A percentile compares a stretch with the other conserved stretches of the same genome.
phyloP scores from a whole-genome alignment of 2,329 filamentous ascomycete species.

The Knufia fluminis region DNA sequence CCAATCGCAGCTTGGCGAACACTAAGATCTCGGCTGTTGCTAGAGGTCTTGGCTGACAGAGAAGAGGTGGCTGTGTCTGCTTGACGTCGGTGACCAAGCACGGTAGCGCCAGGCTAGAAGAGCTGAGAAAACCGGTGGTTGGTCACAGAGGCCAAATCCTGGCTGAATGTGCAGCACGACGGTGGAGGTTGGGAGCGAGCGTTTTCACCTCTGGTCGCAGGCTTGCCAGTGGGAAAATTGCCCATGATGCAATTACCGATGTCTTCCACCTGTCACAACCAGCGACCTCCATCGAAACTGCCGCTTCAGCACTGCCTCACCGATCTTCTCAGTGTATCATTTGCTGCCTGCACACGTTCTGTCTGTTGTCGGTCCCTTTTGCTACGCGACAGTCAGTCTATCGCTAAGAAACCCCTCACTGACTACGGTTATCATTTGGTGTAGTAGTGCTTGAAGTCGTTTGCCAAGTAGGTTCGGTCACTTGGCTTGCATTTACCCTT shows the following conservation, averaged over 20 bases:
- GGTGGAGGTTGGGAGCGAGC: background rate
- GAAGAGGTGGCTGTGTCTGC: background rate
- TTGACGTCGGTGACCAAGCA: background rate
- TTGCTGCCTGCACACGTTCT: too few relatives aligned
- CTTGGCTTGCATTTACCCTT: background rate
- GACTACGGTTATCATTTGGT: background rate
- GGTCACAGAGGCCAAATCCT: background rate
- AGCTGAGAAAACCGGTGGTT: background rate
- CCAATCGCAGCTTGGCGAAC: background rate
- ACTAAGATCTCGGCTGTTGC: background rate
- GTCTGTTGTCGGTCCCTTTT: too few relatives aligned
- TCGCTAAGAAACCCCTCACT: too few relatives aligned
- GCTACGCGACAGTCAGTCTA: too few relatives aligned
- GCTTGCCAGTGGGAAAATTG: background rate
- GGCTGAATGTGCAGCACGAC: background rate
- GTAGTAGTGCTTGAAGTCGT: background rate
- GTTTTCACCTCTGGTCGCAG: background rate
- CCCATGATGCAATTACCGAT: background rate
- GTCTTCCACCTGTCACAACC: too few relatives aligned
- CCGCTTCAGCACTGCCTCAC: background rate
- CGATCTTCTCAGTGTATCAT: background rate
- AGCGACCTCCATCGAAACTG: too few relatives aligned
- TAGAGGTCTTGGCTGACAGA: background rate
- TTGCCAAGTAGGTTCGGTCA: constrained; percentile 4
- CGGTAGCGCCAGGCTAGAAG: background rate